These are phyloP conservation scores for Paramecium octaurelia DNA, from an alignment of 73 alveolate species.

Conservation along the genomic window DNA sequence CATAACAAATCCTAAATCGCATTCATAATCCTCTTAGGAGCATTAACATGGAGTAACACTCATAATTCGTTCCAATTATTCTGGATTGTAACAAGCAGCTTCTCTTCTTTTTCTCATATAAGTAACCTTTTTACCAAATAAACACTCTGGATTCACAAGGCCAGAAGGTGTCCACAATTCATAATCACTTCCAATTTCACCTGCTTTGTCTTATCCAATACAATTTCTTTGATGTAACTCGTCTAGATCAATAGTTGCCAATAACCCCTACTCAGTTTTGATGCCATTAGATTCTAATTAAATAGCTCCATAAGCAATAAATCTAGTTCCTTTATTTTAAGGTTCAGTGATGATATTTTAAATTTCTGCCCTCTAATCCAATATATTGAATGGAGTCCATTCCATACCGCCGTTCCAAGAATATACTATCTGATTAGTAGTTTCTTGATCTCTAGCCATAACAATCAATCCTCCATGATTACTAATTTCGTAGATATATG, in stretches of 20 bases:
- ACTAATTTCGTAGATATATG: conserved; percentile 88
- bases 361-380: conserved; percentile 67
- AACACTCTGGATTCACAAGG: conserved; percentile 74
- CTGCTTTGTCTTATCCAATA: conserved; percentile 82
- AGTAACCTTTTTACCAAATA: conserved; percentile 77
- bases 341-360: conserved; percentile 91
- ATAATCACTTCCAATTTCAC: conserved; percentile 76
- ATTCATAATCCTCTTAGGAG: conserved; percentile 91
- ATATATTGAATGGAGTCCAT: conserved; percentile 66
- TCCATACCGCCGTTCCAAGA: conserved; percentile 79
- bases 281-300: conserved; percentile 27
- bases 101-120: conserved; percentile 82
- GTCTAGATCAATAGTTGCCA: conserved; percentile 79
- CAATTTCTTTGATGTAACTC: conserved; percentile 88
- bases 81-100: conserved; percentile 81
- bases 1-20: conserved; percentile 88
- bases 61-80: conserved; percentile 71
- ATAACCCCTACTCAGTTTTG: conserved; percentile 69
- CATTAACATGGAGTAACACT: conserved; percentile 81
- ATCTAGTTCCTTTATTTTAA: conserved; percentile 69
- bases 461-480: conserved; percentile 97
- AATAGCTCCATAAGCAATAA: conserved; percentile 81
- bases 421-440: conserved; percentile 79
- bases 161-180: conserved; percentile 93
- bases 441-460: conserved; percentile 79